phyloP scores from a whole-genome alignment of 345 rosid species.

The Firmiana major region DNA sequence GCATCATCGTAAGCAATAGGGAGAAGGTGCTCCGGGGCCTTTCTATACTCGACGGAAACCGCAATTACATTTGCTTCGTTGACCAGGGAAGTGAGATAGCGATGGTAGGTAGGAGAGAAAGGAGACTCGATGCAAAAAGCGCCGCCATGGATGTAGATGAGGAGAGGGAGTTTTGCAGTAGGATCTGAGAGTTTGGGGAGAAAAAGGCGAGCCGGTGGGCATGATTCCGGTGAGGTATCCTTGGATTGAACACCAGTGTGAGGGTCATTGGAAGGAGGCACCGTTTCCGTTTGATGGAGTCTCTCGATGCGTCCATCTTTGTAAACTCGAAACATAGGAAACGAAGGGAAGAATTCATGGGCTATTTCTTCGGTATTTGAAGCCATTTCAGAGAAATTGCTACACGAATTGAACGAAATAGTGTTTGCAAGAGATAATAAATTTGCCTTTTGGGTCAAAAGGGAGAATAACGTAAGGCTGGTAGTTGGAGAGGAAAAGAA shows the following conservation, averaged over 20 bases:
- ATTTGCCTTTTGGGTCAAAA: no score
- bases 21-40: constrained; percentile 62
- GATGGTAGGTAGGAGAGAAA: constrained; percentile 31
- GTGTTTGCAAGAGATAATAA: no score
- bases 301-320: constrained; percentile 14
- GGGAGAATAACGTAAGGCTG: no score
- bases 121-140: constrained; percentile 45
- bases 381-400: neutral
- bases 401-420: no score
- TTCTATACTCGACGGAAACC: constrained; percentile 48
- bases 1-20: constrained; percentile 56
- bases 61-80: constrained; percentile 33
- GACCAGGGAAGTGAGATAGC: constrained; percentile 27
- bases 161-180: constrained; percentile 33
- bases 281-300: neutral
- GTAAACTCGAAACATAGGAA: constrained; percentile 3
- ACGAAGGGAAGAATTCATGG: neutral
- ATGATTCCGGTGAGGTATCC: neutral
- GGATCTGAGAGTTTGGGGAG: neutral
- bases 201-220: neutral
- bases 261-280: neutral
- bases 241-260: constrained; percentile 1
- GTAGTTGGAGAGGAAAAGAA: no score
- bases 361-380: neutral
- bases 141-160: constrained; percentile 57